Percentiles rank a stretch among this genome's conserved stretches.
phyloP scores from a whole-genome alignment of 2,329 filamentous ascomycete species.

The Alternaria infectoria region DNA sequence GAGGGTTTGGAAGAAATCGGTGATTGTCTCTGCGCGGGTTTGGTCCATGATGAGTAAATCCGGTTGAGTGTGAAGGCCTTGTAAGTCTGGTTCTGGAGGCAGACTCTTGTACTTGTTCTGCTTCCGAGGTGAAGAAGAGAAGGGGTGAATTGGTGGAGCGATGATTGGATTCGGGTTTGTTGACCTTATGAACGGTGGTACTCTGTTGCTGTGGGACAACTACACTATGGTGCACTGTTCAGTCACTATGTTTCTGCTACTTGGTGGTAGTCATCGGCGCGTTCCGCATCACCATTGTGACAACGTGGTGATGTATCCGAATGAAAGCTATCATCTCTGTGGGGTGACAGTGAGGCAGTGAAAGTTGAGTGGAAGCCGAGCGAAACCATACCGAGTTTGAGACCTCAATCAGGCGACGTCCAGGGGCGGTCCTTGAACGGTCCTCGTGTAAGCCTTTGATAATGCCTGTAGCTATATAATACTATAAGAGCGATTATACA shows the following conservation, averaged over 20 bases:
- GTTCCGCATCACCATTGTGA: not conserved
- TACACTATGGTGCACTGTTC: not conserved
- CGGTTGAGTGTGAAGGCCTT: not conserved
- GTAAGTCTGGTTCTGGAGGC: not conserved
- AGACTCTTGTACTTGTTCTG: not conserved
- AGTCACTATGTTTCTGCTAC: not conserved
- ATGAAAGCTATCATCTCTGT: no score
- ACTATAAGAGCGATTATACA: not conserved
- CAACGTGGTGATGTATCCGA: not conserved
- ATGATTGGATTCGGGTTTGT: rapidly evolving
- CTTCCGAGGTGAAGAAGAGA: not conserved
- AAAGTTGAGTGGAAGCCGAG: no score
- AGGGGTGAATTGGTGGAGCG: not conserved
- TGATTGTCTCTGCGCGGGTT: not conserved
- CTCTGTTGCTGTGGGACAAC: not conserved
- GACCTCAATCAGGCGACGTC: no score
- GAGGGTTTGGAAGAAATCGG: not conserved
- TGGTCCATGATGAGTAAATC: not conserved
- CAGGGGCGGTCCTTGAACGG: no score
- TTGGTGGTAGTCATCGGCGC: not conserved
- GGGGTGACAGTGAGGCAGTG: no score
- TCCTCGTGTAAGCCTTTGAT: not conserved
- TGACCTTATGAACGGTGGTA: not conserved
- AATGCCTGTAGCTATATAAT: not conserved
- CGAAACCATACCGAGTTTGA: no score